Conservation (phyloP, 495 filamentous ascomycete genomes). For the Penicillium samsonianum region DNA sequence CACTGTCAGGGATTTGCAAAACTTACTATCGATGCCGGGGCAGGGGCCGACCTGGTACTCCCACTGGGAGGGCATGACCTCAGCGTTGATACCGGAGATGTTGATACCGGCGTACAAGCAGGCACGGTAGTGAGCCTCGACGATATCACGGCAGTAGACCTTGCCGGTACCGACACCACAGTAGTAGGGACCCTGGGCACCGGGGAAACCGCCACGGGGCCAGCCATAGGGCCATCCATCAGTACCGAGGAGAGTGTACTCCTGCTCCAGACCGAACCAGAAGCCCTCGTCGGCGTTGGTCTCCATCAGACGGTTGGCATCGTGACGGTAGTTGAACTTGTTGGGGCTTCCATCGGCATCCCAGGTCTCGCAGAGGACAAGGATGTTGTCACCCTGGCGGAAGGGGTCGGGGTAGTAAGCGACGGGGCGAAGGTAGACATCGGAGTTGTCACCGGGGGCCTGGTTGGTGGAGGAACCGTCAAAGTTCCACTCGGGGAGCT, state of each 20-base stretch:
- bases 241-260: constrained; percentile 90
- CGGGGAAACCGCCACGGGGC: constrained; percentile 94
- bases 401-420: constrained; percentile 93
- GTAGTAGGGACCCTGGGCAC: constrained; percentile 98
- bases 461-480: constrained; percentile 95
- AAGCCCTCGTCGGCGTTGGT: constrained; percentile 78
- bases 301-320: constrained; percentile 84
- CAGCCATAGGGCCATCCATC: constrained; percentile 88
- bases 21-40: constrained; percentile 77
- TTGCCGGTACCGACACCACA: constrained; percentile 97
- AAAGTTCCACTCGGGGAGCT: constrained; percentile 99
- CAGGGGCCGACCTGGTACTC: constrained; percentile 99
- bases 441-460: constrained; percentile 93
- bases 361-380: constrained; percentile 95
- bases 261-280: constrained; percentile 99
- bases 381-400: constrained; percentile 81
- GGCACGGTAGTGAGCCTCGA: constrained; percentile 97
- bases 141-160: constrained; percentile 97
- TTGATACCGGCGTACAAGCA: constrained; percentile 89
- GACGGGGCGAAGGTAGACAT: constrained; percentile 93
- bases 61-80: constrained; percentile 99
- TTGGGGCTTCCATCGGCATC: constrained; percentile 95
- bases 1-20: neutral
- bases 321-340: constrained; percentile 97
- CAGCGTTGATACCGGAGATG: constrained; percentile 98